Percentiles rank a stretch among this genome's conserved stretches.
These are phyloP conservation scores for Anthostomella pinea DNA, from an alignment of 2,329 filamentous ascomycete genomes.

Conservation along the genomic window DNA sequence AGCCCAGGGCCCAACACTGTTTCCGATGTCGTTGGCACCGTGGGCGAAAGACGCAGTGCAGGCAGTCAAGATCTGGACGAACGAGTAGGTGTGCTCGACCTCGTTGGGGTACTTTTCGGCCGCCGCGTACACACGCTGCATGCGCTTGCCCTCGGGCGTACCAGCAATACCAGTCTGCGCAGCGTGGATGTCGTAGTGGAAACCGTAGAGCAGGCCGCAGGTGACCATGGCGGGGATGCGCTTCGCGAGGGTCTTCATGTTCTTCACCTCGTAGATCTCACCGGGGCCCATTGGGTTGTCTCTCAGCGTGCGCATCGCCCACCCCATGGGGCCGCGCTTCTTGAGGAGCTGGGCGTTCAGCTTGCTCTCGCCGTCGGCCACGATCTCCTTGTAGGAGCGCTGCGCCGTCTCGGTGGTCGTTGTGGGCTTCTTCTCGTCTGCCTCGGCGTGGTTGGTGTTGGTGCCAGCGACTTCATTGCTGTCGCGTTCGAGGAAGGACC, in stretches of 20 bases:
- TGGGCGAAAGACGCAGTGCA: constrained; percentile 73
- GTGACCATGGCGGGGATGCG: constrained; percentile 68
- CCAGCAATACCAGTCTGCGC: constrained; percentile 68
- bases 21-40: constrained; percentile 75
- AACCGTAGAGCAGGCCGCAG: constrained; percentile 65
- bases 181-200: constrained; percentile 79
- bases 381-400: constrained; percentile 59
- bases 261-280: constrained; percentile 70
- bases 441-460: constrained; percentile 21
- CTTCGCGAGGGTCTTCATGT: constrained; percentile 61
- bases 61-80: constrained; percentile 64
- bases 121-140: constrained; percentile 63
- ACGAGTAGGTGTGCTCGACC: constrained; percentile 67
- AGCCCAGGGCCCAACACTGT: constrained; percentile 68
- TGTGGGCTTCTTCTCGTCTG: constrained; percentile 42
- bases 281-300: constrained; percentile 71
- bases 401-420: constrained; percentile 48
- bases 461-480: constrained; percentile 18
- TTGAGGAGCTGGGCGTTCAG: constrained; percentile 63
- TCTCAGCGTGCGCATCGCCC: constrained; percentile 76
- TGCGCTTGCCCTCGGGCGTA: constrained; percentile 70
- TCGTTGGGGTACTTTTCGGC: constrained; percentile 67
- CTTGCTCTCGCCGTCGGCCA: constrained; percentile 52
- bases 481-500: constrained; percentile 31
- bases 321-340: constrained; percentile 67